Base-by-base conservation (phyloP, 257 asterid species). In the Marsdenia floribunda region DNA sequence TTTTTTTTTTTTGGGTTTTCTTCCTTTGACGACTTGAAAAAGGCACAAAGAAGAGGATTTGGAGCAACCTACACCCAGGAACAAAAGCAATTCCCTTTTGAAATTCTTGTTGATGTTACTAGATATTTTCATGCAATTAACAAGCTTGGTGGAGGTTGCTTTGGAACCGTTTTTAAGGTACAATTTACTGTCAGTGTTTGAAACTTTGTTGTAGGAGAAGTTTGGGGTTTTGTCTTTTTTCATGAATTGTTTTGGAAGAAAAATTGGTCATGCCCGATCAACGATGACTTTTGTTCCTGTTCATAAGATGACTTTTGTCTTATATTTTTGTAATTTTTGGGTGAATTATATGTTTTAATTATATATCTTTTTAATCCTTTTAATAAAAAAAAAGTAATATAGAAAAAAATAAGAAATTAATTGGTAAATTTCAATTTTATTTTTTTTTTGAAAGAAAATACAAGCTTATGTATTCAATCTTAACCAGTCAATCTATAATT, bases 81-180 rank as follows among this genome's bases (percentile, higher is more conserved):
- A 76, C 91, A 91, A 78, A 93, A 80, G 73, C 80, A 80, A 37
- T 88, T 89, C 77, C 75, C 83, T 14, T 91, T 84, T 80, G 87
- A 89, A 54, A 78, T 55, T 78, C 87, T 88, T 69, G 87, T 82
- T 74, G 61, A 82, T 57, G 93, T 90, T 15, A 88, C 93, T 63
- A 80, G 65, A 67, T 76, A 86, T 63, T 88, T 88, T 55, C 87
- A 88, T 40, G 72, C 22, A 12, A 76, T 67, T 65, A 76, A 77
- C 58, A 86, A 88, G 85, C 93, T 88, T 78, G 93, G 90, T 21
- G 87, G 83, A 79, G 93, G 93, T 44, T 90, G 93, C 4, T 88
- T 88, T 81, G 93, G 93, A 26, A 86, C 90, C 13, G 88, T 86
- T 64, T 84, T 63, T 79, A 86, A 88, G 93, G 97, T 89, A 68